phyloP scores from a whole-genome alignment of 305 asterid genomes.

The Petunia hybrid region DNA sequence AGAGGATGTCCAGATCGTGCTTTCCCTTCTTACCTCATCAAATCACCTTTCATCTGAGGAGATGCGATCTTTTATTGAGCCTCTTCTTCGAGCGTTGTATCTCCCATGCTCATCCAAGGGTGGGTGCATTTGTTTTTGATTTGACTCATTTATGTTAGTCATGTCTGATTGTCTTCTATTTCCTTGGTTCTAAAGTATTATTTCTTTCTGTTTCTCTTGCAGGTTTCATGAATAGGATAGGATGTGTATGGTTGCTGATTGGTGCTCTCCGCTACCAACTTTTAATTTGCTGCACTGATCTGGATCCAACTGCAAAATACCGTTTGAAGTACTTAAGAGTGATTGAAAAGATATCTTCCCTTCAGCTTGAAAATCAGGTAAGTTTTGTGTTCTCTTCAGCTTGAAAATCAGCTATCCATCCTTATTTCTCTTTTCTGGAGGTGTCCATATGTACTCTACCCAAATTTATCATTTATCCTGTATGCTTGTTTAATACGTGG shows the following conservation, averaged over 20 bases:
- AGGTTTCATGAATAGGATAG: conserved; percentile 56
- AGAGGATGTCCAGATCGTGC: conserved; percentile 48
- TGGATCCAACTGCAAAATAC: conserved; percentile 86
- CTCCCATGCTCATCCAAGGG: conserved; percentile 53
- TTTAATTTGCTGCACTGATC: conserved; percentile 64
- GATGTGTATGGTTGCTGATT: conserved; percentile 65
- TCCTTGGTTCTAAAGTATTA: background rate
- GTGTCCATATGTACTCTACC: conserved; percentile 1
- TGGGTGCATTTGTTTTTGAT: conserved; percentile 42
- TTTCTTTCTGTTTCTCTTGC: conserved; percentile 32
- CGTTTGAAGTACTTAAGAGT: conserved; percentile 69
- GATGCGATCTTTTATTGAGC: conserved; percentile 63
- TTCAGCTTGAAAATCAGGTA: conserved; percentile 86
- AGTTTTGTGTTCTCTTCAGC: conserved; percentile 31
- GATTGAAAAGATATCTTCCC: conserved; percentile 69
- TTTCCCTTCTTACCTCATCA: conserved; percentile 74
- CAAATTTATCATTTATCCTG: conserved; percentile 10
- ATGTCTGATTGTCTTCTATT: background rate
- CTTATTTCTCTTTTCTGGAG: conserved; percentile 15
- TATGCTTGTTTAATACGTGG: conserved; percentile 9
- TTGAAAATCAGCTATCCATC: background rate
- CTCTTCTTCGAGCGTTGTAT: conserved; percentile 68
- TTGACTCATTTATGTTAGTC: conserved; percentile 11
- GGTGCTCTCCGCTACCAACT: conserved; percentile 86
- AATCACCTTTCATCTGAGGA: conserved; percentile 48